These are phyloP conservation scores for Chytriomyces sp. DNA, from an alignment of 192 early-diverging fungal genomes.

Conservation along the genomic window DNA sequence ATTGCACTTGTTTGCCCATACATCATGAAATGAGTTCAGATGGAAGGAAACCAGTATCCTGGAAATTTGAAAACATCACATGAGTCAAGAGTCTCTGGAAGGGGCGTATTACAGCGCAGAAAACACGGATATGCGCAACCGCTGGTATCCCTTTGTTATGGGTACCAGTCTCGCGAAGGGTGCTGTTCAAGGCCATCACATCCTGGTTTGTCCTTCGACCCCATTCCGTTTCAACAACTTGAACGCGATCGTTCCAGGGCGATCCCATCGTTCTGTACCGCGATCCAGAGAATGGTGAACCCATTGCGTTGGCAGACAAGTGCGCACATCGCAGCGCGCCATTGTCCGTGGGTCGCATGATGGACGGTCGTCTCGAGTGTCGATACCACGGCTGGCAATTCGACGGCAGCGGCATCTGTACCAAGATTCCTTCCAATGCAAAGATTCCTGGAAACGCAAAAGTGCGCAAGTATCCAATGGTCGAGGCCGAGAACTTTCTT, in stretches of 20 bases:
- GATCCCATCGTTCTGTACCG: conserved; percentile 48
- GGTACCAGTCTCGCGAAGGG: conserved; percentile 7
- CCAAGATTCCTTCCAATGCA: conserved; percentile 38
- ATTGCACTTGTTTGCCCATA: no score
- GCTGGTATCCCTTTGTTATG: conserved; percentile 39
- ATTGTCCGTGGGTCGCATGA: conserved; percentile 41
- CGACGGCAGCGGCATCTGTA: conserved; percentile 36
- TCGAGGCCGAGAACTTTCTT: conserved; percentile 33
- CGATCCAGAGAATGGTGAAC: conserved; percentile 32
- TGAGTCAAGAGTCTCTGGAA: conserved; percentile 9
- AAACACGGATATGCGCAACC: conserved; percentile 23
- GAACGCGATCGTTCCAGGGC: conserved; percentile 7
- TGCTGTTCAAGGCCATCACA: not conserved
- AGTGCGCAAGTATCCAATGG: conserved; percentile 33
- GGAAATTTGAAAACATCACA: no score
- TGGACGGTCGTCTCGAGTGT: conserved; percentile 46
- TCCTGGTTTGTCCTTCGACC: not conserved
- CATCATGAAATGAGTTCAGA: no score
- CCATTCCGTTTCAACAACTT: no score
- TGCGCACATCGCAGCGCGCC: conserved; percentile 51
- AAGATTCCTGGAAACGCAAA: conserved; percentile 43
- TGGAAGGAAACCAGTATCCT: no score
- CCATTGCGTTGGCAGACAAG: conserved; percentile 38
- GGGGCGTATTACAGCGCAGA: not conserved
- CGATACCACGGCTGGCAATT: conserved; percentile 55